Percentiles rank a stretch among this genome's conserved stretches.
These are phyloP conservation scores for Amauroascus verrucosus DNA, from an alignment of 2,329 filamentous ascomycete species.

Conservation along the genomic window DNA sequence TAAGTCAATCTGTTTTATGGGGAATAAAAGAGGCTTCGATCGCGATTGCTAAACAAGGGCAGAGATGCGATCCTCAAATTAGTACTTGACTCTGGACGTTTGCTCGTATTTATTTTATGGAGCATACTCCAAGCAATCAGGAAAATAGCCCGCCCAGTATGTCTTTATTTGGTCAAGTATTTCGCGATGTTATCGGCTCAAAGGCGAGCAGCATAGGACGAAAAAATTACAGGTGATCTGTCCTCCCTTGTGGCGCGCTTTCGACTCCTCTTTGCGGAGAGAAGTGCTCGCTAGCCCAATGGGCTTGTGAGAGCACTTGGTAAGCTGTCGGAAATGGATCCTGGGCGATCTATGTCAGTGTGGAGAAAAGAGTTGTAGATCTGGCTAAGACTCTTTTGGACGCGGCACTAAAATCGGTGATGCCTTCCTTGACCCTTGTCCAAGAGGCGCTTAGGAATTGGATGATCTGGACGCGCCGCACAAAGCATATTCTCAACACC, in stretches of 20 bases:
- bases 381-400: slow-evolving; percentile 8
- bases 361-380: slow-evolving; percentile 7
- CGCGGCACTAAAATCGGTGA: slow-evolving; percentile 4
- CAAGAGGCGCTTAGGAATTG: slow-evolving; percentile 11
- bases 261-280: background rate
- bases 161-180: background rate
- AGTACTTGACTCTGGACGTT: background rate
- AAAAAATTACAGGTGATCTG: background rate
- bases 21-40: background rate
- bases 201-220: background rate
- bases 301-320: background rate
- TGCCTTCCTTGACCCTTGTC: slow-evolving; percentile 6
- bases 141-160: background rate
- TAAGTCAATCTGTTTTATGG: background rate
- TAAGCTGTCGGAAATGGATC: background rate
- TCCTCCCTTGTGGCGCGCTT: background rate
- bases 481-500: slow-evolving; percentile 9
- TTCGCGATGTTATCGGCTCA: background rate
- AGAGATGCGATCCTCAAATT: background rate
- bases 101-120: background rate
- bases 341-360: background rate
- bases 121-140: background rate
- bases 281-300: background rate
- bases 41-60: too few relatives aligned
- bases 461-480: slow-evolving; percentile 13